A percentile compares a stretch with the other conserved stretches of the same genome.
phyloP scores from a whole-genome alignment of 202 grass and related monocot species.

The Panicum hallii region DNA sequence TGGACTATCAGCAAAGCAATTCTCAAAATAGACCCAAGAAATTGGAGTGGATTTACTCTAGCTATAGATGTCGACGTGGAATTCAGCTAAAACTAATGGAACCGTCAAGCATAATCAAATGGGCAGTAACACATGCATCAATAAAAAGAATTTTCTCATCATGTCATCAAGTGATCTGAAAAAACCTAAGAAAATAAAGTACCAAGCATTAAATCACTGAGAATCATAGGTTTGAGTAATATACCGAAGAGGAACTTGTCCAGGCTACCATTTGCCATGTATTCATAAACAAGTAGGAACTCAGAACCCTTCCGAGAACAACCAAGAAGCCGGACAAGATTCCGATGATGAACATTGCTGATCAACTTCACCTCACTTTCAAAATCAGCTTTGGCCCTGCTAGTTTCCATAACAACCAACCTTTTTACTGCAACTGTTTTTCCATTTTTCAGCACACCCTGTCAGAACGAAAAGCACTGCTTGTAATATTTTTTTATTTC shows the following conservation, averaged over 20 bases:
- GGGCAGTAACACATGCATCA: conserved; percentile 9
- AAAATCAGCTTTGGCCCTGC: conserved; percentile 68
- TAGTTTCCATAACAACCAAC: conserved; percentile 63
- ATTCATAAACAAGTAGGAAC: conserved; percentile 89
- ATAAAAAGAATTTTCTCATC: background rate
- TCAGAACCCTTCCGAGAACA: conserved; percentile 72
- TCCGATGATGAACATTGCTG: conserved; percentile 84
- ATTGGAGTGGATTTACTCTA: conserved; percentile 8
- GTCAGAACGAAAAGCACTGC: conserved; percentile 29
- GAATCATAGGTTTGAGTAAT: conserved; percentile 24
- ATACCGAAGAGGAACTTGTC: conserved; percentile 90
- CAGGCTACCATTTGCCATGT: conserved; percentile 89
- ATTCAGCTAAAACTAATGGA: conserved; percentile 27
- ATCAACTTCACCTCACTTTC: conserved; percentile 87
- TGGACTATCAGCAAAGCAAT: conserved; percentile 15
- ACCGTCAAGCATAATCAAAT: conserved; percentile 18
- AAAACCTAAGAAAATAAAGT: conserved; percentile 33
- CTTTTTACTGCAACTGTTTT: conserved; percentile 82
- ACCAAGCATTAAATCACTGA: conserved; percentile 27
- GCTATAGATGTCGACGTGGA: background rate
- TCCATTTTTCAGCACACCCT: conserved; percentile 83
- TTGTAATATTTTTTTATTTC: conserved; percentile 9
- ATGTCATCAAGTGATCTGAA: background rate
- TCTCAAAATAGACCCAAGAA: background rate
- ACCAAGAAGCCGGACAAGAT: conserved; percentile 80